Percentiles rank a stretch among this genome's conserved stretches.
phyloP scores from a whole-genome alignment of 1,284 basidiomycete genomes.

The Wallemia mellicola region DNA sequence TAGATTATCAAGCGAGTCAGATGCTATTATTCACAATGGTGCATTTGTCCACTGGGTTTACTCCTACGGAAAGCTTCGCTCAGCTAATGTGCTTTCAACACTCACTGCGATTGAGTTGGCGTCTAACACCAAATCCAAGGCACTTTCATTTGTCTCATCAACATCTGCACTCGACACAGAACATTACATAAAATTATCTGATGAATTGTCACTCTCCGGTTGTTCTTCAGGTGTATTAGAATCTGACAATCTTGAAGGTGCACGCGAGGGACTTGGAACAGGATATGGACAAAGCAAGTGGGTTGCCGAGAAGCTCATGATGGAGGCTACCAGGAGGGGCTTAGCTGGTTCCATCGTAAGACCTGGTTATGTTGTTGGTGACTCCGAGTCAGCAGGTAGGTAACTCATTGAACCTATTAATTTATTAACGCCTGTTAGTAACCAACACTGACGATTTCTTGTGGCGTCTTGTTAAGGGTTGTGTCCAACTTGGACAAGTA shows the following conservation, averaged over 20 bases:
- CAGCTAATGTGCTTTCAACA: constrained; percentile 73
- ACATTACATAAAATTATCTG: constrained; percentile 63
- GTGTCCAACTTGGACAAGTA: constrained; percentile 73
- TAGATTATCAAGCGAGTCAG: constrained; percentile 37
- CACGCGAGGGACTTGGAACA: constrained; percentile 40
- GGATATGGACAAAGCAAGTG: constrained; percentile 97
- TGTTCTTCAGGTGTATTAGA: constrained; percentile 43
- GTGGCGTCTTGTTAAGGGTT: constrained; percentile 93
- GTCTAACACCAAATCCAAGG: constrained; percentile 38
- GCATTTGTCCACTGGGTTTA: constrained; percentile 98
- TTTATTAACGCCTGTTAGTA: constrained; percentile 20
- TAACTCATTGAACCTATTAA: constrained; percentile 4
- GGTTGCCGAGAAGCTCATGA: constrained; percentile 83
- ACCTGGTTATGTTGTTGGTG: constrained; percentile 87
- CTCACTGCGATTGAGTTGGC: constrained; percentile 56
- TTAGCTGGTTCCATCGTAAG: constrained; percentile 65
- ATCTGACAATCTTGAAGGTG: constrained; percentile 67
- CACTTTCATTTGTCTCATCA: constrained; percentile 70
- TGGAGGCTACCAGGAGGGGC: constrained; percentile 65
- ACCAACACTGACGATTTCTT: constrained; percentile 99
- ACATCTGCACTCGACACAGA: constrained; percentile 79
- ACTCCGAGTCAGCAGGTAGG: constrained; percentile 49
- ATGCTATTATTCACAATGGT: constrained; percentile 79
- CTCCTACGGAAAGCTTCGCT: constrained; percentile 73
- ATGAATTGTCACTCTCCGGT: constrained; percentile 25